Percentiles rank a stretch among this genome's conserved stretches.
Evolutionary conservation across 2,329 filamentous ascomycete genomes (phyloP).

Genomic region (Aspergillus ochraceoroseus): DNA sequence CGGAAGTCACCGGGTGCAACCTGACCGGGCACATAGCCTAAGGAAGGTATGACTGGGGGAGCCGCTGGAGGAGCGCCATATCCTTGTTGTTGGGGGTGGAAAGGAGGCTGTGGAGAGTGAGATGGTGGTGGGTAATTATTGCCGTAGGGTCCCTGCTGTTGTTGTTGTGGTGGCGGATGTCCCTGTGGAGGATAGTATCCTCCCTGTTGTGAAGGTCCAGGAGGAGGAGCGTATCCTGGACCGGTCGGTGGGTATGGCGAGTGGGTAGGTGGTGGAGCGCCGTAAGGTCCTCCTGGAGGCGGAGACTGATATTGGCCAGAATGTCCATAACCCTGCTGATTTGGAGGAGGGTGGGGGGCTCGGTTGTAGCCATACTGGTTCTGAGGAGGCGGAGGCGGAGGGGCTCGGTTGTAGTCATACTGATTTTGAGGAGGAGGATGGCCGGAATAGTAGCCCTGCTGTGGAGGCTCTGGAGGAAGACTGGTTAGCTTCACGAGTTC

Average conservation of each 20-base stretch:
- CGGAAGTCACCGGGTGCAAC: conserved; percentile 62
- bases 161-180: background rate
- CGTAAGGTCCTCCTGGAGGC: conserved; percentile 3
- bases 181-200: background rate
- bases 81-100: conserved; percentile 5
- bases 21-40: conserved; percentile 70
- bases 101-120: conserved; percentile 9
- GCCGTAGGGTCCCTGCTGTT: conserved; percentile 1
- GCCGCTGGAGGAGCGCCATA: conserved; percentile 5
- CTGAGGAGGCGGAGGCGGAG: conserved; percentile 2
- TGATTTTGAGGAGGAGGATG: conserved; percentile 2
- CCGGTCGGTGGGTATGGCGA: conserved; percentile 3
- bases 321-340: conserved; percentile 1
- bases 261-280: conserved; percentile 1
- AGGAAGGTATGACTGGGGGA: conserved; percentile 59
- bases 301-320: conserved; percentile 2
- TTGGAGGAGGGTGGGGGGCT: conserved; percentile 1
- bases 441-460: conserved; percentile 1
- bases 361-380: background rate
- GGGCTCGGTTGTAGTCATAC: conserved; percentile 1
- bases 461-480: background rate
- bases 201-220: conserved; percentile 1
- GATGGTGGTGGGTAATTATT: conserved; percentile 5
- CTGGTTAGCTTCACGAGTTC: background rate
- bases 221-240: conserved; percentile 3